These are phyloP conservation scores for Pseudogymnoascus sp. DNA, from an alignment of 2,329 filamentous ascomycete genomes.

Conservation along the genomic window DNA sequence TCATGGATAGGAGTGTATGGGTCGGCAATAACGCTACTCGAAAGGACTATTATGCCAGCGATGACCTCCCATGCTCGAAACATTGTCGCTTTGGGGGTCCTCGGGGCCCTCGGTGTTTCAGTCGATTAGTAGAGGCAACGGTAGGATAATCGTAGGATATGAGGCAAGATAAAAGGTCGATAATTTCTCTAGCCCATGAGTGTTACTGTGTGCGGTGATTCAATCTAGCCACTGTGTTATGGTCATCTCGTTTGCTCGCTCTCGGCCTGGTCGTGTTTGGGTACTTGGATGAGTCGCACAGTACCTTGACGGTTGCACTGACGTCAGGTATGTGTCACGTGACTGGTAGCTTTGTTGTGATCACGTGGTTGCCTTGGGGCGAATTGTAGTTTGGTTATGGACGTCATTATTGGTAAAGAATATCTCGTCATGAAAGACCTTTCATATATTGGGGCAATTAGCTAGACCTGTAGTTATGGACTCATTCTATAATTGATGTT, in stretches of 20 bases:
- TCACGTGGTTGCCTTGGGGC: background rate
- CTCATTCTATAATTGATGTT: background rate
- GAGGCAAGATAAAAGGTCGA: background rate
- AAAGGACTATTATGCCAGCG: background rate
- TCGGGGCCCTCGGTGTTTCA: background rate
- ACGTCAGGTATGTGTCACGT: background rate
- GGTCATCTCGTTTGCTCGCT: background rate
- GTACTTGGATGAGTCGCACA: background rate
- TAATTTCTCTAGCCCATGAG: background rate
- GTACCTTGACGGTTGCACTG: slow-evolving; percentile 9
- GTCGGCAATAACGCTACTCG: slow-evolving; percentile 19
- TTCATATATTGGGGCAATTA: background rate
- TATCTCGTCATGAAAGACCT: background rate
- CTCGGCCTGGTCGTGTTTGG: background rate
- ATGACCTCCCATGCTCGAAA: background rate
- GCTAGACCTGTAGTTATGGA: background rate
- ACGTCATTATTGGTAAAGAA: background rate
- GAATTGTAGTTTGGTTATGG: background rate
- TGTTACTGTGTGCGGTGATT: background rate
- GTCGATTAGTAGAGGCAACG: background rate
- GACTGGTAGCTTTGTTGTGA: too few species aligned
- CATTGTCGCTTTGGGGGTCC: background rate
- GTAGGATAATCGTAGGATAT: background rate
- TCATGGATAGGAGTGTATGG: slow-evolving; percentile 58
- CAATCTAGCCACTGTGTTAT: background rate